Conservation (phyloP, 2,329 filamentous ascomycete species). For the Apiospora rasikravindrae region DNA sequence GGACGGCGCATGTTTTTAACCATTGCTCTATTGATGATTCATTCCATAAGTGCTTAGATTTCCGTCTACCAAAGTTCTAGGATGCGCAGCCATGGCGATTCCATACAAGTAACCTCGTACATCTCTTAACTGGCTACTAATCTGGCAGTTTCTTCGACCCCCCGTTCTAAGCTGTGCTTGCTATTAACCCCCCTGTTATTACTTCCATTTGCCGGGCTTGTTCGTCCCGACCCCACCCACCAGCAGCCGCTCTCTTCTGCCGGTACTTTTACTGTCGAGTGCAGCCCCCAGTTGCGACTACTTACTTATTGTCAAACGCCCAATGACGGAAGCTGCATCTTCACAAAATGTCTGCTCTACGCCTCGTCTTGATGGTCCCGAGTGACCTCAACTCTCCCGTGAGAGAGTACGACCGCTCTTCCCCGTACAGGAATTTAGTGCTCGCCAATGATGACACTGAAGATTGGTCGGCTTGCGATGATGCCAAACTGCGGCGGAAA, state of each 20-base stretch:
- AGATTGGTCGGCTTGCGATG: slow-evolving; percentile 10
- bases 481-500: background rate
- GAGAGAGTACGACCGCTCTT: background rate
- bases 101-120: background rate
- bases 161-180: too few species aligned
- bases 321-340: background rate
- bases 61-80: background rate
- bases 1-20: background rate
- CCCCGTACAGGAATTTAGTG: background rate
- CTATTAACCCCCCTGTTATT: background rate
- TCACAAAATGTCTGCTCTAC: background rate
- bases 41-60: background rate
- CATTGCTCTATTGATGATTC: background rate
- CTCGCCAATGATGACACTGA: slow-evolving; percentile 7
- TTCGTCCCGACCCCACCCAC: background rate
- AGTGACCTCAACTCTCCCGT: background rate
- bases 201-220: background rate
- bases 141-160: too few species aligned
- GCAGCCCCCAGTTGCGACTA: background rate
- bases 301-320: background rate
- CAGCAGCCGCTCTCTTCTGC: background rate
- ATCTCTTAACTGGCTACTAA: too few species aligned
- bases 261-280: background rate
- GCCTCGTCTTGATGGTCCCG: background rate
- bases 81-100: background rate